Evolutionary conservation across 257 asterid species (phyloP).

Genomic region (Nicotiana undulata): DNA sequence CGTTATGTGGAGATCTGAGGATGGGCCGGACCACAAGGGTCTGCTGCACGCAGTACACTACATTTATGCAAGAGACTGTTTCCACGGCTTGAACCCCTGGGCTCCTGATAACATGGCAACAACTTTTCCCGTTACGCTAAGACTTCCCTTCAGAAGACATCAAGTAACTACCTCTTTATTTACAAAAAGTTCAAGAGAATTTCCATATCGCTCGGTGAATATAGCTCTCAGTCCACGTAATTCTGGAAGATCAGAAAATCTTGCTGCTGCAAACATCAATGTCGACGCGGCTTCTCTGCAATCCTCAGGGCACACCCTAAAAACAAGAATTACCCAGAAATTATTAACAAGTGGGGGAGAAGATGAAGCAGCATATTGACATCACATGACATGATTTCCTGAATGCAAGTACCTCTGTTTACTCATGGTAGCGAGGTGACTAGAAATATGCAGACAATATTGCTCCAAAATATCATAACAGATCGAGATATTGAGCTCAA

Average conservation of each 20-base stretch:
- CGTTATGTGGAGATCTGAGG: too few relatives aligned
- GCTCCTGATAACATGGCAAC: too few relatives aligned
- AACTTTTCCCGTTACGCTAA: too few relatives aligned
- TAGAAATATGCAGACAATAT: slow-evolving; percentile 33
- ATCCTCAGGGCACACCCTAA: slow-evolving; percentile 82
- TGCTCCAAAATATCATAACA: slow-evolving; percentile 63
- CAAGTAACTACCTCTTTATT: slow-evolving; percentile 47
- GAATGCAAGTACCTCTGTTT: slow-evolving; percentile 42
- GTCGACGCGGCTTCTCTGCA: slow-evolving; percentile 78
- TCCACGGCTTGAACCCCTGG: too few relatives aligned
- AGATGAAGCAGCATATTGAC: neutral
- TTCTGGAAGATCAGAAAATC: slow-evolving; percentile 86
- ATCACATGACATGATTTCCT: neutral
- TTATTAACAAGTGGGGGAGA: neutral
- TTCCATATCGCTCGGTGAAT: slow-evolving; percentile 63
- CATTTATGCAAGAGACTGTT: too few relatives aligned
- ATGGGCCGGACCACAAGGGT: too few relatives aligned
- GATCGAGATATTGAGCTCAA: slow-evolving; percentile 44
- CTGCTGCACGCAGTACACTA: too few relatives aligned
- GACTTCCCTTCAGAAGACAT: neutral
- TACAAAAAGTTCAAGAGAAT: slow-evolving; percentile 35
- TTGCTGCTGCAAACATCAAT: slow-evolving; percentile 80
- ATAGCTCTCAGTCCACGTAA: slow-evolving; percentile 58
- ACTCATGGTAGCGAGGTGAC: slow-evolving; percentile 44
- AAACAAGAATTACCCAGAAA: neutral